Conservation (phyloP, 2,329 filamentous ascomycete species). For the Aureobasidium melanogenum region DNA sequence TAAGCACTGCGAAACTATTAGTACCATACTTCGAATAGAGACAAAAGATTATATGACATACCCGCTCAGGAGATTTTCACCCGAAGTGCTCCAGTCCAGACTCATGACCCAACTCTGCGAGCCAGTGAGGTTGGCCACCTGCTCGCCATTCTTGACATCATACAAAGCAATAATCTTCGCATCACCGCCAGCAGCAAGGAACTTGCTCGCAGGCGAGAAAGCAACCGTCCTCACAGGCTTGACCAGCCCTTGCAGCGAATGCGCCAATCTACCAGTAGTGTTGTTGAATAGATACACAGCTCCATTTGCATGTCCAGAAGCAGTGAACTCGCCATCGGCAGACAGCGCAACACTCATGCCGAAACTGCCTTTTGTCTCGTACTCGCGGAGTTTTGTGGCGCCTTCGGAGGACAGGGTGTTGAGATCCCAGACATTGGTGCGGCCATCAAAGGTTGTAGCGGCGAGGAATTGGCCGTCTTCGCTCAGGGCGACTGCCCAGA, state of each 20-base stretch:
- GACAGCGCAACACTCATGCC: conserved; percentile 79
- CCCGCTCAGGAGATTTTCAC: conserved; percentile 83
- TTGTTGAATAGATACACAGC: conserved; percentile 94
- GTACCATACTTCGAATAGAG: background rate
- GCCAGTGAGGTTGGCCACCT: conserved; percentile 73
- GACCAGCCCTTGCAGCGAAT: conserved; percentile 81
- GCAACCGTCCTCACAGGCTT: conserved; percentile 77
- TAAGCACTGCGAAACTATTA: conserved; percentile 47
- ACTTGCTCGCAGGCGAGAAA: conserved; percentile 77
- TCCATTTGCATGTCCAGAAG: conserved; percentile 87
- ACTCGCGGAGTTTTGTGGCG: conserved; percentile 60
- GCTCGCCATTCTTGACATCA: conserved; percentile 85
- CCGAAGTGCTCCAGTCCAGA: conserved; percentile 86
- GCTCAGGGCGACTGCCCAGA: conserved; percentile 83
- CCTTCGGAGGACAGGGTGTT: conserved; percentile 33
- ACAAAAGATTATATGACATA: conserved; percentile 26
- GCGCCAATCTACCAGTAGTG: conserved; percentile 71
- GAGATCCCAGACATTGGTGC: conserved; percentile 79
- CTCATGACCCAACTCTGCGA: conserved; percentile 83
- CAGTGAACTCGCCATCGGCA: conserved; percentile 72
- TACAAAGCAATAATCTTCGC: conserved; percentile 83
- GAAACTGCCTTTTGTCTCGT: conserved; percentile 89
- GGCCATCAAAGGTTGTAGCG: conserved; percentile 79
- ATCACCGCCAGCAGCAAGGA: conserved; percentile 85
- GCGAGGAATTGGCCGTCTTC: conserved; percentile 76